Base-by-base conservation (phyloP, 208 protist species). In the Leptomonas seymouri region DNA sequence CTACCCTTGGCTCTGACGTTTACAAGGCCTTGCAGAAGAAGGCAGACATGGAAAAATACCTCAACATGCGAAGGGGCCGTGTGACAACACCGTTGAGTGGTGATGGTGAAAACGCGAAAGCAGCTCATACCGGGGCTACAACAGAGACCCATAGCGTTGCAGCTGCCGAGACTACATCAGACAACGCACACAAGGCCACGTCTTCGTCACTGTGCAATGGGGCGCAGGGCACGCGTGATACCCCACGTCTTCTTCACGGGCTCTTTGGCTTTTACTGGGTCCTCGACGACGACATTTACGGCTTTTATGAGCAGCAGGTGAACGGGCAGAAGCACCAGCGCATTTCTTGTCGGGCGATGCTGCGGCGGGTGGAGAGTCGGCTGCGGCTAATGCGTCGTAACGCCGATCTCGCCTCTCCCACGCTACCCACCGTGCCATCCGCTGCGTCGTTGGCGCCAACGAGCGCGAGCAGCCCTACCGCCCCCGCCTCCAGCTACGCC, bases 281-380 rank as follows among this genome's bases (percentile, higher is more conserved):
- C 0, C 65, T 97, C n/a, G 93, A 97, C 45, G 93, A 97, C 67
- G 93, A 97, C 60, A 92, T 97, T 57, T 85, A 81, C 51, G 62
- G 63, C 61, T 93, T 97, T 46, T 72, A 81, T 63, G 54, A 65
- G 31, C 58, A 75, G 14, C 27, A 59, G 46, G 55, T 28, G 3
- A 11, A 58, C 2, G 56, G 46, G 30, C 57, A 46, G 21, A 84
- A 86, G 56, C 88, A 89, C 31, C 82, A 91, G 45, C 64, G 51
- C 36, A 81, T 93, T 28, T 84, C 85, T 16, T 56, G 76, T 3
- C 84, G 90, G 18, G 74, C 80, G 39, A 84, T 91, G 70, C 77
- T 95, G 63, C 57, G 74, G 4, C 65, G 90, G 31, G 77, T 90
- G 7, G 81, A 86, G 49, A 44, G 57, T 4, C 79, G 87, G 25